Percentiles rank a stretch among this genome's conserved stretches.
Evolutionary conservation across 2,329 filamentous ascomycete genomes (phyloP).

Genomic region (Magnaporthiopsis rhizophila): DNA sequence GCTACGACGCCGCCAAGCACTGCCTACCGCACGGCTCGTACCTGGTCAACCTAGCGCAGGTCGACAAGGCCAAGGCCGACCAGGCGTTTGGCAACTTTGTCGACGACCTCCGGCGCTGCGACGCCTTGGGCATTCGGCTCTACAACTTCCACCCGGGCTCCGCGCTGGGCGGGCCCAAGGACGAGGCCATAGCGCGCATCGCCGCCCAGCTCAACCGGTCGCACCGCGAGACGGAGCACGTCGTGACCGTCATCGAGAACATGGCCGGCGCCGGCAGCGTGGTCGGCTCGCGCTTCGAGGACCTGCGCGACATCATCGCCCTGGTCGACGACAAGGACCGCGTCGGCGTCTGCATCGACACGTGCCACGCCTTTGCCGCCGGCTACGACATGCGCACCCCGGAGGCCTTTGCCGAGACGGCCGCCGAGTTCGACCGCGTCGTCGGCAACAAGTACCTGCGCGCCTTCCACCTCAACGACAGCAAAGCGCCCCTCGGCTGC

Average conservation of each 20-base stretch:
- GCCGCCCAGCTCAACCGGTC: constrained; percentile 76
- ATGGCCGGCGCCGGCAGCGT: constrained; percentile 90
- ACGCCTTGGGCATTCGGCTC: constrained; percentile 75
- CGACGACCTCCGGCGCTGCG: constrained; percentile 81
- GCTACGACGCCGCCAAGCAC: constrained; percentile 63
- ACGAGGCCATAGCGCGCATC: constrained; percentile 68
- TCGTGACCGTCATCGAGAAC: constrained; percentile 84
- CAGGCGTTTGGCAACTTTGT: constrained; percentile 83
- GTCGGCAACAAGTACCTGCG: constrained; percentile 75
- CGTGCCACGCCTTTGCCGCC: constrained; percentile 90
- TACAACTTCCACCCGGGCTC: constrained; percentile 98
- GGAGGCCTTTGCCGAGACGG: constrained; percentile 62
- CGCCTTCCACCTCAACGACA: constrained; percentile 90
- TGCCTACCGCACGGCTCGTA: constrained; percentile 92
- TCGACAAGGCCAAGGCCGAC: constrained; percentile 67
- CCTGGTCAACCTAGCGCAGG: constrained; percentile 88
- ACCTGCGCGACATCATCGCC: constrained; percentile 76
- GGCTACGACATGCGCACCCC: constrained; percentile 83
- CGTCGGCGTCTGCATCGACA: constrained; percentile 92
- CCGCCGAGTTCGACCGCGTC: constrained; percentile 66
- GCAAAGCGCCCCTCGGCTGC: constrained; percentile 78
- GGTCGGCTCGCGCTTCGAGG: constrained; percentile 77
- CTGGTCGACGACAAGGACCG: constrained; percentile 72
- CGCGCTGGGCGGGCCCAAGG: constrained; percentile 58
- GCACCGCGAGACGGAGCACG: constrained; percentile 65